phyloP scores from a whole-genome alignment of 108 stramenopile genomes.

The Cyclotella baltica region DNA sequence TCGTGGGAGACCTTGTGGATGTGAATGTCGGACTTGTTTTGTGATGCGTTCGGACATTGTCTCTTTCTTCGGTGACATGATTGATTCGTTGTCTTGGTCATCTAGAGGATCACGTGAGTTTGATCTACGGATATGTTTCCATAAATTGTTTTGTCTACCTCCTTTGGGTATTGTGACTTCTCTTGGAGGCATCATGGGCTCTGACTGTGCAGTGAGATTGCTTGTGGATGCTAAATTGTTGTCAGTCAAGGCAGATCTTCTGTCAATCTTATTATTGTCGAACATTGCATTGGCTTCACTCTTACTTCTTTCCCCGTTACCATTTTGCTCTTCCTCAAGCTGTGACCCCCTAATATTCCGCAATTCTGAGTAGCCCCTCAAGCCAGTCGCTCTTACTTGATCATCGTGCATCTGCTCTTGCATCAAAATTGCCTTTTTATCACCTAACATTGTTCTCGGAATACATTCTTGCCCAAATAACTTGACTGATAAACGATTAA shows the following conservation, averaged over 20 bases:
- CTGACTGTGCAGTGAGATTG: neutral
- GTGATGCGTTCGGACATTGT: neutral
- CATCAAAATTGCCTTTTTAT: slow-evolving; percentile 24
- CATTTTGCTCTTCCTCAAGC: neutral
- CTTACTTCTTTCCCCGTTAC: slow-evolving; percentile 1
- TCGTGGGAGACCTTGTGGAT: neutral
- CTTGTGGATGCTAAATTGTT: neutral
- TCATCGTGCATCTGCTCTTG: slow-evolving; percentile 52
- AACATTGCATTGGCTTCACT: neutral
- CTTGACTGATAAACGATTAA: slow-evolving; percentile 38
- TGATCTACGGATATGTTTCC: neutral
- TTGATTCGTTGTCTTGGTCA: neutral
- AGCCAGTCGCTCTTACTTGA: slow-evolving; percentile 35
- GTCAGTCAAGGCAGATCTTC: neutral
- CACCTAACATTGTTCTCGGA: slow-evolving; percentile 50
- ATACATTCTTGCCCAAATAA: slow-evolving; percentile 39
- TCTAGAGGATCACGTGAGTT: neutral
- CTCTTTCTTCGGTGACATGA: slow-evolving; percentile 6
- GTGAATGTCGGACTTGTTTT: neutral
- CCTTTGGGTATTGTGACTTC: neutral
- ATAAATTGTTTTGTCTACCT: neutral
- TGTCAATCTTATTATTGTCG: neutral
- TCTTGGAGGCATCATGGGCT: neutral
- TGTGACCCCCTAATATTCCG: neutral
- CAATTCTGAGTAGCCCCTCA: slow-evolving; percentile 42